Conservation (phyloP, 1,284 basidiomycete genomes). For the Ganoderma multipileum region DNA sequence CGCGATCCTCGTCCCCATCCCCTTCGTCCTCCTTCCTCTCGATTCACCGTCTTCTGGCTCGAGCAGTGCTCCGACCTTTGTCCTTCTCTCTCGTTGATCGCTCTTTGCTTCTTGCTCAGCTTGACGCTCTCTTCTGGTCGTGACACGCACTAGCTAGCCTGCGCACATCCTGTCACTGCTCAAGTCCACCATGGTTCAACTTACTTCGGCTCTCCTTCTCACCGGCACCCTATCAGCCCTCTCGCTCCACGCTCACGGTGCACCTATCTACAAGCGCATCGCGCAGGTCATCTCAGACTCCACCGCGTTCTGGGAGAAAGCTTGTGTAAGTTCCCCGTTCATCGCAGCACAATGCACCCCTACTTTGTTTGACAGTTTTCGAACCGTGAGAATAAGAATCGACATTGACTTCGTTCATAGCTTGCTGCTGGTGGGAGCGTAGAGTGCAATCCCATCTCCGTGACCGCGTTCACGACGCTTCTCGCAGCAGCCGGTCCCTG, state of each 20-base stretch:
- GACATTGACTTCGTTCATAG: constrained; percentile 39
- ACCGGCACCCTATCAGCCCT: constrained; percentile 24
- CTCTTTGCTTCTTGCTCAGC: constrained; percentile 1
- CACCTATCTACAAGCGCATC: constrained; percentile 48
- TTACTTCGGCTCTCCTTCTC: constrained; percentile 29
- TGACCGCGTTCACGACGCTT: constrained; percentile 59
- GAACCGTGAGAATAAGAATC: constrained; percentile 47
- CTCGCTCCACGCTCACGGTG: constrained; percentile 29
- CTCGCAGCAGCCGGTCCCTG: constrained; percentile 61
- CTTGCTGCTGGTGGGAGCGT: constrained; percentile 57
- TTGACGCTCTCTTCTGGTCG: constrained; percentile 8
- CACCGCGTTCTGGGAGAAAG: constrained; percentile 47
- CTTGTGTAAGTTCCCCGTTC: constrained; percentile 41
- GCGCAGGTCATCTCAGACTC: constrained; percentile 48
- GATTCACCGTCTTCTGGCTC: background rate
- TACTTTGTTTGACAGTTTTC: constrained; percentile 6
- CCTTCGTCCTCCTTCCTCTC: background rate
- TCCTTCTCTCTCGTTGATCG: constrained; percentile 9
- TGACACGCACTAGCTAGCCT: background rate
- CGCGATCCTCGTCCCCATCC: background rate
- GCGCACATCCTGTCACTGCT: background rate
- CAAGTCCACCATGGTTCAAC: constrained; percentile 28
- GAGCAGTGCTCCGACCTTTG: constrained; percentile 11
- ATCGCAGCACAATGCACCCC: background rate
- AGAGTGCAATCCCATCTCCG: constrained; percentile 60